These are phyloP conservation scores for Candida sp. DNA, from an alignment of 1,139 yeast genomes.

Conservation along the genomic window DNA sequence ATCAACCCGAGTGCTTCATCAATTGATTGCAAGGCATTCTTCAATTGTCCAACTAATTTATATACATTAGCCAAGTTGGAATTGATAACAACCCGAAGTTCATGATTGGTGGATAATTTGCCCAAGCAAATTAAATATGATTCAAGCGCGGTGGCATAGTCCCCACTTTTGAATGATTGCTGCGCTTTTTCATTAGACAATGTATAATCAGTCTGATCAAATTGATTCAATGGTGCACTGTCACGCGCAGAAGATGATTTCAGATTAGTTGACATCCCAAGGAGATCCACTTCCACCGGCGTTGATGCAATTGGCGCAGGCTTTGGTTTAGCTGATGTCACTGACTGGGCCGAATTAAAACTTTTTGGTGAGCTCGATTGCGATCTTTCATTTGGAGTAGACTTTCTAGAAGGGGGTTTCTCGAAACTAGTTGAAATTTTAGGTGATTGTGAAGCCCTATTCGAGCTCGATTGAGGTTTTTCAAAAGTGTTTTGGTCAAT, in stretches of 20 bases:
- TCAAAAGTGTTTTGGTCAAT: slow-evolving; percentile 1
- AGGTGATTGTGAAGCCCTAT: neutral
- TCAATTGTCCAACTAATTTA: slow-evolving; percentile 72
- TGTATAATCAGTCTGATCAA: slow-evolving; percentile 48
- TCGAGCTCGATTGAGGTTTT: slow-evolving; percentile 1
- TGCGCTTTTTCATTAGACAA: slow-evolving; percentile 61
- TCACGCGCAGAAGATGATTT: slow-evolving; percentile 7
- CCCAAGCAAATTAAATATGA: slow-evolving; percentile 61
- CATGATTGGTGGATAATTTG: slow-evolving; percentile 63
- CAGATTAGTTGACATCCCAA: slow-evolving; percentile 11
- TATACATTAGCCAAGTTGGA: slow-evolving; percentile 77
- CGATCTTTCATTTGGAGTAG: neutral
- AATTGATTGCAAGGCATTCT: slow-evolving; percentile 53
- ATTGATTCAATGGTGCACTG: slow-evolving; percentile 29
- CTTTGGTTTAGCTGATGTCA: neutral
- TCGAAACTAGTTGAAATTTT: neutral
- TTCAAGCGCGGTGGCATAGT: slow-evolving; percentile 64
- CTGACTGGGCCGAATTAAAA: neutral
- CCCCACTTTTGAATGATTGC: slow-evolving; percentile 72
- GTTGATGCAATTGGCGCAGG: slow-evolving; percentile 2
- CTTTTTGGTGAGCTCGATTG: slow-evolving; percentile 2
- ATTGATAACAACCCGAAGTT: slow-evolving; percentile 61
- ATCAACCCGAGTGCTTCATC: slow-evolving; percentile 58
- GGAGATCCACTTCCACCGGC: slow-evolving; percentile 21
- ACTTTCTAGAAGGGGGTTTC: neutral